These are phyloP conservation scores for Sideroxylon spinosum DNA, from an alignment of 179 eudicot species.

Conservation along the genomic window DNA sequence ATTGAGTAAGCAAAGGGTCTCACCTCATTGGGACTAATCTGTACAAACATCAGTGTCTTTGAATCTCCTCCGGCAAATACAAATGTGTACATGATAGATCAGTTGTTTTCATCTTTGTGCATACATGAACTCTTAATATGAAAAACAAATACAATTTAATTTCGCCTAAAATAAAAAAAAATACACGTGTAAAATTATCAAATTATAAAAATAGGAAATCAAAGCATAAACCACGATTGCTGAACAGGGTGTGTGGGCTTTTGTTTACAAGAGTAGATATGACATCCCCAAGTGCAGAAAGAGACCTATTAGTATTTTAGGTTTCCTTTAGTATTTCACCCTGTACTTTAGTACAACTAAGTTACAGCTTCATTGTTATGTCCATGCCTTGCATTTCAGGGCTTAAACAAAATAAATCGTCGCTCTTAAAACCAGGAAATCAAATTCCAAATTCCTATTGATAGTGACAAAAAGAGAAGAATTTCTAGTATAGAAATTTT, in stretches of 20 bases:
- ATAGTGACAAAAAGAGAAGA: neutral
- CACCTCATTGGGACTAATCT: conserved; percentile 89
- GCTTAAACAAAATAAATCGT: neutral
- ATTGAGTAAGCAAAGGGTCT: conserved; percentile 88
- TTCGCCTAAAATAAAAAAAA: neutral
- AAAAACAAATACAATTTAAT: neutral
- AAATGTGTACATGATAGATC: neutral
- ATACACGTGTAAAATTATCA: neutral
- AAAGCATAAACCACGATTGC: conserved; percentile 29
- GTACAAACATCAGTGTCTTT: conserved; percentile 92
- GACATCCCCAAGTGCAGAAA: conserved; percentile 96
- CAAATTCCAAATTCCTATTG: neutral
- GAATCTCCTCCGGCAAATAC: conserved; percentile 79
- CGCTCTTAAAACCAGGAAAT: conserved; percentile 2
- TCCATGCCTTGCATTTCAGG: neutral
- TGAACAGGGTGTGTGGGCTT: conserved; percentile 79
- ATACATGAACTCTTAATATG: neutral
- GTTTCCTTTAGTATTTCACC: conserved; percentile 91
- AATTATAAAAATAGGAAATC: neutral
- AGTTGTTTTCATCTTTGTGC: neutral
- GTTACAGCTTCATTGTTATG: neutral
- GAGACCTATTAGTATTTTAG: conserved; percentile 83
- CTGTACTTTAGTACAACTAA: conserved; percentile 50
- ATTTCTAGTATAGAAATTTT: neutral
- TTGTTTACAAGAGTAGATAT: conserved; percentile 85